Percentiles rank a stretch among this genome's conserved stretches.
Evolutionary conservation across 83 land plant genomes (phyloP).

Genomic region (Picea mariana): DNA sequence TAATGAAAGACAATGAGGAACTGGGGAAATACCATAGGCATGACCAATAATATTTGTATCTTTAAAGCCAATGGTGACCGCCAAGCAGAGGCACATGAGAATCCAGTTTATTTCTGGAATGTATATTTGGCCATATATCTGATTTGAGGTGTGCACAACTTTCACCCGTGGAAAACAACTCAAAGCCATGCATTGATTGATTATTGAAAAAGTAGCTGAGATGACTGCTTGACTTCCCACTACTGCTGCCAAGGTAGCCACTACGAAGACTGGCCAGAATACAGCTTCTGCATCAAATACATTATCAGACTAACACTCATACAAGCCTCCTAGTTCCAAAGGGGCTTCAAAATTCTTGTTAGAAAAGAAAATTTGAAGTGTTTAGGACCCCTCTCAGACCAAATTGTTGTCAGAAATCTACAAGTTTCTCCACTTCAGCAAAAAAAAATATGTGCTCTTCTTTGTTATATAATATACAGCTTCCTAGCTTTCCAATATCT

Average conservation of each 20-base stretch:
- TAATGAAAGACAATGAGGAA: neutral
- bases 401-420: neutral
- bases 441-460: neutral
- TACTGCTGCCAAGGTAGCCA: conserved; percentile 71
- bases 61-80: conserved; percentile 58
- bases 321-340: neutral
- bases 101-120: conserved; percentile 86
- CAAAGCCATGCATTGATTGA: conserved; percentile 66
- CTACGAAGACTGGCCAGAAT: conserved; percentile 76
- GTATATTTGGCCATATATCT: conserved; percentile 75
- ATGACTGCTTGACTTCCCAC: conserved; percentile 84
- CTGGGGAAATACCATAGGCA: conserved; percentile 63
- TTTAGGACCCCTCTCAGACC: neutral
- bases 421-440: too few species aligned
- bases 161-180: conserved; percentile 83
- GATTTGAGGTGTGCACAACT: conserved; percentile 72
- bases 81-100: conserved; percentile 64
- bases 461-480: neutral
- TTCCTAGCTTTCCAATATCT: neutral
- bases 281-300: conserved; percentile 50
- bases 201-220: conserved; percentile 75
- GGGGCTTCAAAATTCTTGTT: too few species aligned
- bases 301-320: neutral
- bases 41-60: conserved; percentile 67
- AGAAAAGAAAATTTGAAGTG: conserved; percentile 11